phyloP scores from a whole-genome alignment of 495 filamentous ascomycete genomes.

The Hypoxylon lienhwacheense region DNA sequence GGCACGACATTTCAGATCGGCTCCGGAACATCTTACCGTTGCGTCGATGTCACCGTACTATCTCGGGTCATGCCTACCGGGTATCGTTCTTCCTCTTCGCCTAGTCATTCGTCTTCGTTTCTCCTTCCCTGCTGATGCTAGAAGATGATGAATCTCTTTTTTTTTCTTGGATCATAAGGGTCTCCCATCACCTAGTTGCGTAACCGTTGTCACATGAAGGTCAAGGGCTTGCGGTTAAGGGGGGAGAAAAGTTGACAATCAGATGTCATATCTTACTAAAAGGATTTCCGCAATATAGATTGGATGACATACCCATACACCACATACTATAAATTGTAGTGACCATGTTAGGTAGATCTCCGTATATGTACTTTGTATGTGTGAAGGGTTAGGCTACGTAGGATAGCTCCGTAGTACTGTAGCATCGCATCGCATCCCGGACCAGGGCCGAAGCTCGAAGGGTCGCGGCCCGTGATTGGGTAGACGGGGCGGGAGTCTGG shows the following conservation, averaged over 20 bases:
- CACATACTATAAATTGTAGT: background rate
- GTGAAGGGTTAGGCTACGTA: background rate
- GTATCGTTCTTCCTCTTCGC: constrained; percentile 15
- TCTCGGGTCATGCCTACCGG: constrained; percentile 36
- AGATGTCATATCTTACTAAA: constrained; percentile 1
- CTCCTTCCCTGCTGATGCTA: constrained; percentile 13
- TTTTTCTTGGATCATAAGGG: constrained; percentile 1
- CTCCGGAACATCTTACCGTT: constrained; percentile 32
- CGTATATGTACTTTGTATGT: constrained; percentile 12
- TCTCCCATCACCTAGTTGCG: constrained; percentile 1
- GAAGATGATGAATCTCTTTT: constrained; percentile 25
- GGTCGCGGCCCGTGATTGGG: constrained; percentile 31
- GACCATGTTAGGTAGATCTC: constrained; percentile 6
- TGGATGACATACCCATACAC: background rate
- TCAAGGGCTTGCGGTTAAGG: too few relatives aligned
- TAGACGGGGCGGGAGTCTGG: constrained; percentile 11
- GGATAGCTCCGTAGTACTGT: too few relatives aligned
- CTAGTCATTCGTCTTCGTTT: constrained; percentile 10
- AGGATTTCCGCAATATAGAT: too few relatives aligned
- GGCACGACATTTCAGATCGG: constrained; percentile 31
- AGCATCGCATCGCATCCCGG: constrained; percentile 36
- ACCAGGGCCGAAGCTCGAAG: constrained; percentile 25
- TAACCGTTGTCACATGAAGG: constrained; percentile 22
- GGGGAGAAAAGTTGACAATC: background rate
- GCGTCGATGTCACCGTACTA: constrained; percentile 34